Conservation (phyloP, 1,284 basidiomycete species). For the Naganishia cerealis region DNA sequence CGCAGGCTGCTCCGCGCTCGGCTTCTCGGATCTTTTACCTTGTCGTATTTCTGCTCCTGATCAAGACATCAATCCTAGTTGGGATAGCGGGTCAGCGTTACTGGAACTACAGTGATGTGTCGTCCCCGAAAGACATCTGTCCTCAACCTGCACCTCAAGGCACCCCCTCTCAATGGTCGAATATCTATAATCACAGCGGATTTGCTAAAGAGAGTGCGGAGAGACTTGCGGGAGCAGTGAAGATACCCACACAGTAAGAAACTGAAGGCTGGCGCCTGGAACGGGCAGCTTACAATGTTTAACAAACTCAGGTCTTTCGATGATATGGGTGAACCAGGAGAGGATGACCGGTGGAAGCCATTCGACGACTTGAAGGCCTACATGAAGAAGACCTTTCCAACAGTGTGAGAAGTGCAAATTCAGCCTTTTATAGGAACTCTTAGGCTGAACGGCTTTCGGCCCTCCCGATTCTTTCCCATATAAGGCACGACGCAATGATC, state of each 20-base stretch:
- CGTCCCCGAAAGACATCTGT: constrained; percentile 2
- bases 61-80: background rate
- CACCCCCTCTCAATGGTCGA: constrained; percentile 19
- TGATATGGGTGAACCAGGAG: constrained; percentile 30
- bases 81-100: background rate
- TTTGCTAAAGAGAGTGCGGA: constrained; percentile 24
- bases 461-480: background rate
- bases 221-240: constrained; percentile 25
- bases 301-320: constrained; percentile 28
- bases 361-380: constrained; percentile 24
- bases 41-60: background rate
- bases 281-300: background rate
- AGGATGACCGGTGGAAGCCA: constrained; percentile 30
- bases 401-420: constrained; percentile 13
- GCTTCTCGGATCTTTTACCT: background rate
- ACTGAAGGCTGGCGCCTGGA: background rate
- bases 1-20: background rate
- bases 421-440: background rate
- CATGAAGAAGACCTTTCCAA: constrained; percentile 25
- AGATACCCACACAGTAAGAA: constrained; percentile 32
- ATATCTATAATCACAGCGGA: constrained; percentile 14
- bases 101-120: background rate
- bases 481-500: constrained; percentile 10
- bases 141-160: constrained; percentile 1
- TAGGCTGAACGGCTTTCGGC: too few relatives aligned